Conservation (phyloP, 805 yeast genomes). For the Yarrowia sp. region DNA sequence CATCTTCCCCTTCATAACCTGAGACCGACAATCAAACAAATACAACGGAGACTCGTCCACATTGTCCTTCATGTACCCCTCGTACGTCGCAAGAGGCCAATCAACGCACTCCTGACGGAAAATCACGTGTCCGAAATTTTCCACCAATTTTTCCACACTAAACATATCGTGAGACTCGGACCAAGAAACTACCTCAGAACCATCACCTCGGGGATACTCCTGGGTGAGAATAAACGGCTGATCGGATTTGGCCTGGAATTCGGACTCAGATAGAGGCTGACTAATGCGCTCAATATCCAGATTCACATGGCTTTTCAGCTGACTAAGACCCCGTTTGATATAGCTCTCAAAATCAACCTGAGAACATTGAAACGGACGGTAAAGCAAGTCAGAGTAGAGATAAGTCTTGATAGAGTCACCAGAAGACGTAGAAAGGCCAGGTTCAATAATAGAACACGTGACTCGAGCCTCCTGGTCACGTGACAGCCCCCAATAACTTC, state of each 20-base stretch:
- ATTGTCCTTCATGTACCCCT: slow-evolving; percentile 58
- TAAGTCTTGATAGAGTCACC: slow-evolving; percentile 27
- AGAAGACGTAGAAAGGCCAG: background rate
- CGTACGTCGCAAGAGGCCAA: slow-evolving; percentile 66
- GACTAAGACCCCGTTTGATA: slow-evolving; percentile 49
- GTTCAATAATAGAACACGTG: slow-evolving; percentile 38
- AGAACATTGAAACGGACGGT: slow-evolving; percentile 79
- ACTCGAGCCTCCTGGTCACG: slow-evolving; percentile 44
- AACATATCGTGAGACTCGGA: slow-evolving; percentile 58
- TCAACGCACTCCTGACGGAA: slow-evolving; percentile 84
- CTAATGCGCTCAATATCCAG: slow-evolving; percentile 2
- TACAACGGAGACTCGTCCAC: slow-evolving; percentile 81
- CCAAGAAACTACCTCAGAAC: slow-evolving; percentile 32
- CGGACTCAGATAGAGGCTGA: background rate
- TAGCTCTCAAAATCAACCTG: slow-evolving; percentile 56
- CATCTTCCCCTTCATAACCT: slow-evolving; percentile 48
- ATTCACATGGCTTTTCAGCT: slow-evolving; percentile 17
- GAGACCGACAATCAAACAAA: slow-evolving; percentile 74
- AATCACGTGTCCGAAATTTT: slow-evolving; percentile 53
- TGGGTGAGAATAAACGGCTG: slow-evolving; percentile 6
- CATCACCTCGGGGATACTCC: slow-evolving; percentile 17
- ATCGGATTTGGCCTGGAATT: background rate
- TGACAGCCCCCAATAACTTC: slow-evolving; percentile 48
- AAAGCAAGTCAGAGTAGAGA: slow-evolving; percentile 73
- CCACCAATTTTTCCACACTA: slow-evolving; percentile 49